Base-by-base conservation (phyloP, 1,139 yeast genomes). In the Candida sp. region DNA sequence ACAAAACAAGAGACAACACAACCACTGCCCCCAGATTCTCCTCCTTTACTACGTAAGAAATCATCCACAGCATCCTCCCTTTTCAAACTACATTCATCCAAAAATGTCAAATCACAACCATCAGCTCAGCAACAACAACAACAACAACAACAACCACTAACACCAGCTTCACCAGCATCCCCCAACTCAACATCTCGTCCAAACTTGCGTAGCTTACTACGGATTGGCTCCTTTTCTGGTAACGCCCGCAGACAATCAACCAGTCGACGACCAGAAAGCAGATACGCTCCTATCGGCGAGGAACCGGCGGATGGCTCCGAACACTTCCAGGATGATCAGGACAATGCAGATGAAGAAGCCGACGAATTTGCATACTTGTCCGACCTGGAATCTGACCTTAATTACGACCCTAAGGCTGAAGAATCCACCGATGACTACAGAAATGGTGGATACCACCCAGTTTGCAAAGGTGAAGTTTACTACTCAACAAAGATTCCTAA, bases 401-500 rank as follows among this genome's bases (percentile, higher is more conserved):
- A 62, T 30, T 58, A 56, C 44, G 73, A 73, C 52, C 75, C 76
- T 1, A 70, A 69, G 41, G 70, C 70, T 46, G 80, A 75, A 54
- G 79, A 75, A 58, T 72, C 67, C 47, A 63, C 63, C 31, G 60
- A 63, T 49, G 79, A 75, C 50, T 75, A 75, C 54, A 70, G 64
- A 42, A 65, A 67, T 7, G 79, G 79, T 17, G 80, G 80, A 3
- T 75, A 75, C 58, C 80, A 75, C 54, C 73, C 78, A 1, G 77
- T 77, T 47, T 64, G 58, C 51, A 71, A 72, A 46, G 77, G 78
- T 17, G 79, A 74, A 46, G 61, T 61, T 37, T 76, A 73, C 58
- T 67, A 67, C 50, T 68, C 74, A 40, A 58, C 60, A 45, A 67
- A 65, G 48, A 35, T 58, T 4, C 58, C 65, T 2, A 56, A 61